Evolutionary conservation across 2,329 filamentous ascomycete genomes (phyloP).

Genomic region (Stachybotrys chartarum): DNA sequence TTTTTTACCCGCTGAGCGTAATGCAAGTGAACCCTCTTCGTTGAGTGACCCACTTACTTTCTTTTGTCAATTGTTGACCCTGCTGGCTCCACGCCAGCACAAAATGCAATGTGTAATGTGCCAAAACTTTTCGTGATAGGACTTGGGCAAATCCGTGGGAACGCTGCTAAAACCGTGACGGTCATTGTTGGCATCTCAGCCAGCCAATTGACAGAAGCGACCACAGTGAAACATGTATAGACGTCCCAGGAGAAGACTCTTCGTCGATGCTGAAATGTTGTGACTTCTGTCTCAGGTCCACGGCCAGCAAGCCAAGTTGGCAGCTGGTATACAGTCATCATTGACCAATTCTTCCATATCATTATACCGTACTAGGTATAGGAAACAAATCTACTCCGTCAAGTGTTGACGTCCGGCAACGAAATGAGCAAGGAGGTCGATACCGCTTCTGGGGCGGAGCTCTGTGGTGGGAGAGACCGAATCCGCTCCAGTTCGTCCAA

Average conservation of each 20-base stretch:
- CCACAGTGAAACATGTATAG: background rate
- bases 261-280: background rate
- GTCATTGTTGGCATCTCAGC: background rate
- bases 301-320: background rate
- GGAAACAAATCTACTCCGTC: background rate
- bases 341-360: background rate
- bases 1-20: constrained; percentile 28
- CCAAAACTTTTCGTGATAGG: constrained; percentile 16
- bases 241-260: background rate
- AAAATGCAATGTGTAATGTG: constrained; percentile 20
- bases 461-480: background rate
- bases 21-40: constrained; percentile 26
- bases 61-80: background rate
- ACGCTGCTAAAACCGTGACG: background rate
- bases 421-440: too few species aligned
- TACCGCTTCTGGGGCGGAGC: too few species aligned
- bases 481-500: background rate
- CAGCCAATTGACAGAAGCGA: background rate
- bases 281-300: background rate
- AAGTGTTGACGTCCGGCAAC: too few species aligned
- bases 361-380: background rate
- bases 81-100: background rate
- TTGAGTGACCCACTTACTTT: constrained; percentile 9
- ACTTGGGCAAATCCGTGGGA: background rate
- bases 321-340: background rate